Base-by-base conservation (phyloP, 1,284 basidiomycete species). In the Sanghuangporus sanghuang region DNA sequence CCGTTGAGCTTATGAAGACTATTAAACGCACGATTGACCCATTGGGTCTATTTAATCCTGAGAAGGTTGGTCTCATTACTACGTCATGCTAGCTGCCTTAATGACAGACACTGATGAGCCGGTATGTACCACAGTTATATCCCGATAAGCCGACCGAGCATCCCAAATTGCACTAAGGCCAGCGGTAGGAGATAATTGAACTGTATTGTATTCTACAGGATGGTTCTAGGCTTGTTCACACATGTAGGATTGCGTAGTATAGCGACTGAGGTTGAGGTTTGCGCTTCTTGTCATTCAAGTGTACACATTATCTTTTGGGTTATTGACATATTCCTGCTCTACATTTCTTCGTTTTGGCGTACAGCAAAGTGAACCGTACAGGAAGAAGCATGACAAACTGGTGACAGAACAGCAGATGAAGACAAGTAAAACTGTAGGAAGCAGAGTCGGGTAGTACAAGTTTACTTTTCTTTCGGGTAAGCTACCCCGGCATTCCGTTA, bases 1-100 rank as follows among this genome's bases (percentile, higher is more conserved):
- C 94, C 0, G 89, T 95, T 12, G 82, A 85, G 63, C 74, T 96
- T 27, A 96, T 96, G 94, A 88, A 89, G 77, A 83, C 82, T 5
- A 83, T 96, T 68, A 96, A 95, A 76, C 78, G 77, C 62, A 79
- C 85, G 0, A 77, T 95, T 12, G 93, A 95, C 71, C 93, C 93
- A 0, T 72, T 86, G 40, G 82, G 85, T 44, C 73, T 96, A 61
- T 87, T 95, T 71, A 95, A 95, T 72, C 93, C 93, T 7, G 93
- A 92, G 59, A 95, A 95, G 82, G 88, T 87, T 50, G 11, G 76
- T 63, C 18, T 16, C 18, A n/a, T 59, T 50, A 62, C 21, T 32
- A 32, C 38, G 18, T 9, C 4, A 32, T n/a, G 14, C 55, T 21
- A 36, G 16, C 3, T 0, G 16, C 5, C 38, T 54, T 16, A 38